These are phyloP conservation scores for Stellera chamaejasme DNA, from an alignment of 345 rosid genomes.

Conservation along the genomic window DNA sequence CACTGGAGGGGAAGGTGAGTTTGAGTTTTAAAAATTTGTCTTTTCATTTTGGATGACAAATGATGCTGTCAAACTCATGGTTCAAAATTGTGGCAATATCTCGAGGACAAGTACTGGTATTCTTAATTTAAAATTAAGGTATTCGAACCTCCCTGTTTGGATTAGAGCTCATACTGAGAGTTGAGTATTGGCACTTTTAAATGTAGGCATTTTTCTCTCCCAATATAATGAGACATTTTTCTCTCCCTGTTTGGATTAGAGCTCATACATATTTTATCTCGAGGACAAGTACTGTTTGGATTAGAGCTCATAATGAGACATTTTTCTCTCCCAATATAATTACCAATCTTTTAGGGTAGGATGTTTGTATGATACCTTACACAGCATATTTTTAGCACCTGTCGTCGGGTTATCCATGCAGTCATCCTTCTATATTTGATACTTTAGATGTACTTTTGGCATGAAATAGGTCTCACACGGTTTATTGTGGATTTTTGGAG, in stretches of 20 bases:
- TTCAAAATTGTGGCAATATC: neutral
- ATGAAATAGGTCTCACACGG: no score
- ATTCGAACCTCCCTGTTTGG: neutral
- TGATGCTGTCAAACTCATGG: neutral
- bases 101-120: no score
- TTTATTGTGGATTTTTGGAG: no score
- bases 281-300: no score
- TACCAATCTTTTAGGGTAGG: no score
- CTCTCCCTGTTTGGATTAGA: neutral
- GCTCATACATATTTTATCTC: neutral
- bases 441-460: no score
- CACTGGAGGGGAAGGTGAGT: constrained; percentile 94
- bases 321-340: no score
- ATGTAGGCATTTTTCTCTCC: neutral
- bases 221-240: neutral
- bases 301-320: neutral
- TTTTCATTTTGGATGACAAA: neutral
- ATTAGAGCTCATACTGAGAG: neutral
- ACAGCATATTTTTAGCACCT: no score
- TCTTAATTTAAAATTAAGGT: no score
- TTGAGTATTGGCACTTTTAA: neutral
- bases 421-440: no score
- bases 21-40: constrained; percentile 6
- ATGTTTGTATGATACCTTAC: no score
- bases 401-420: no score